phyloP scores from a whole-genome alignment of 192 early-diverging fungal species.

The Coemansia sp. region DNA sequence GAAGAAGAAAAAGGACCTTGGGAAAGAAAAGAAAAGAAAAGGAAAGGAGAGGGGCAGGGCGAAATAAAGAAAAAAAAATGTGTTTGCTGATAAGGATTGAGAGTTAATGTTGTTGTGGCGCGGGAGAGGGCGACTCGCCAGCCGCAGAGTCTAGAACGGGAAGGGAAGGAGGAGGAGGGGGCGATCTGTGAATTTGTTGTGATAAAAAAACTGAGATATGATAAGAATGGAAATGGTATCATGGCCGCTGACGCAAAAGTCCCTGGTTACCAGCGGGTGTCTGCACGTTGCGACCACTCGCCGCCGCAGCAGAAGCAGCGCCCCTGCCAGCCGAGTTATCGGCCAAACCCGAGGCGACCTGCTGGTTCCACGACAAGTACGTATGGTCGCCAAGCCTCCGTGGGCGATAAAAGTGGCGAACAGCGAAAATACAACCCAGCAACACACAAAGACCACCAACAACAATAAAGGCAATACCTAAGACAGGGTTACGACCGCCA shows the following conservation, averaged over 20 bases:
- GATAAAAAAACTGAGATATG: background rate
- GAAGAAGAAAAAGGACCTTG: background rate
- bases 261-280: background rate
- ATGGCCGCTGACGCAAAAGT: slow-evolving; percentile 34
- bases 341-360: slow-evolving; percentile 48
- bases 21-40: background rate
- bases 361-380: slow-evolving; percentile 95
- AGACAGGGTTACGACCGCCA: slow-evolving; percentile 96
- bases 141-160: background rate
- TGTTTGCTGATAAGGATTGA: background rate
- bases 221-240: background rate
- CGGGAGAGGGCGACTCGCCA: too few species aligned
- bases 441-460: slow-evolving; percentile 91
- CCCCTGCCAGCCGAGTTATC: slow-evolving; percentile 16
- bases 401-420: slow-evolving; percentile 92
- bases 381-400: slow-evolving; percentile 97
- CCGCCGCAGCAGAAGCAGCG: background rate
- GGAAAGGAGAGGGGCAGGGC: background rate
- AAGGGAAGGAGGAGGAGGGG: background rate
- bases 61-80: background rate
- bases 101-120: too few species aligned
- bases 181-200: background rate
- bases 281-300: slow-evolving; percentile 23
- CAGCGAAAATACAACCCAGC: slow-evolving; percentile 86
- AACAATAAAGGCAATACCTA: slow-evolving; percentile 93